Percentiles rank a stretch among this genome's conserved stretches.
Evolutionary conservation across 2,329 filamentous ascomycete genomes (phyloP).

Genomic region (Pyrenophora teres): DNA sequence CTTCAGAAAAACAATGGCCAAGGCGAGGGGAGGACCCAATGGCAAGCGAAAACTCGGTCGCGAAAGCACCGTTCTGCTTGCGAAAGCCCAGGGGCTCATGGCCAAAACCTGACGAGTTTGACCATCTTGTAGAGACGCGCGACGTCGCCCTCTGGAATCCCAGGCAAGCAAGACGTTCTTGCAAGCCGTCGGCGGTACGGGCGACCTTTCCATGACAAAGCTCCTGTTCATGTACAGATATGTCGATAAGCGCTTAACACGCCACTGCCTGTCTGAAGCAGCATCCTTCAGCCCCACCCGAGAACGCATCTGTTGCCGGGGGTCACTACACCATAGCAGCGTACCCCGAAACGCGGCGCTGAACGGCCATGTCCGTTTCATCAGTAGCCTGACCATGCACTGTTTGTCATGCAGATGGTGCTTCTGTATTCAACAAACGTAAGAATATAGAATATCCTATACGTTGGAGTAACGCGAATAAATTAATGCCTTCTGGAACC

Average conservation of each 20-base stretch:
- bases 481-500: not conserved
- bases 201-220: not conserved
- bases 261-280: not conserved
- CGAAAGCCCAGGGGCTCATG: conserved; percentile 77
- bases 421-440: not conserved
- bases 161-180: not conserved
- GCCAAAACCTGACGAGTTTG: conserved; percentile 30
- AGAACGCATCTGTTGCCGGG: not conserved
- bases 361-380: not conserved
- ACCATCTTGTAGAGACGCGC: not conserved
- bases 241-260: not conserved
- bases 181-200: not conserved
- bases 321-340: not conserved
- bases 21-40: conserved; percentile 65
- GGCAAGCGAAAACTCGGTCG: conserved; percentile 80
- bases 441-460: not conserved
- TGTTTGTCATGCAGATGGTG: not conserved
- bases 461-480: not conserved
- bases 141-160: not conserved
- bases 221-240: not conserved
- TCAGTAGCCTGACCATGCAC: not conserved
- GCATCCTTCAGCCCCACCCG: not conserved
- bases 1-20: conserved; percentile 68
- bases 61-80: conserved; percentile 77
- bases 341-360: not conserved